Evolutionary conservation across 257 asterid species (phyloP), one percentile per base, ranked within the genome.

Genomic region (Osmanthus fragrans): DNA sequence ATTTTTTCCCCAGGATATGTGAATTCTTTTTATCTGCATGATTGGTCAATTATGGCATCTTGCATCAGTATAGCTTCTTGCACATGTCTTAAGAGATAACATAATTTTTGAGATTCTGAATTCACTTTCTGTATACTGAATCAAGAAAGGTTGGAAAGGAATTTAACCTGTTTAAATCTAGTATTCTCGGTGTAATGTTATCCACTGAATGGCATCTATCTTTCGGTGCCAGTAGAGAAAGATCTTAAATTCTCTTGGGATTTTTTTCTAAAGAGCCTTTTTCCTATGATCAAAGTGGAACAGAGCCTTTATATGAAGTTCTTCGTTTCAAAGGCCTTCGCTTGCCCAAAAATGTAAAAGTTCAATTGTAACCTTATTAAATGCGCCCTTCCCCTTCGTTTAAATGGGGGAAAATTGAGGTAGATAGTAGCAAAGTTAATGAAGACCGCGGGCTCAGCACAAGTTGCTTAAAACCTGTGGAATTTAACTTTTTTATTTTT

Each of bases 31-130:
- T 40, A 75, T 78, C 73, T 34, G 29, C 77, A 73, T 58, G 47
- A 84, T 85, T 80, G 84, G 88, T 83, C 85, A 85, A 77, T 81
- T 78, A 81, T 83, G 86, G 85, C 84, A 85, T 76, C 36, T 79
- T 78, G 77, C 80, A 77, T 77, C 79, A 78, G 83, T 71, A 77
- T 33, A 68, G 82, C 83, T 73, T 79, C 82, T 70, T 81, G 79
- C 30, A 33, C 25, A 77, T 78, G 81, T 83, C 87, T 76, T 70
- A 7, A 54, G 10, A 56, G 71, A 73, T 71, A 86, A 78, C 82
- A 83, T 86, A 51, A 74, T 71, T 65, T 65, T 79, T 65, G 0
- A 56, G 86, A 80, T 84, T 82, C 85, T 80, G 80, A 72, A 70
- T 76, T 71, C 70, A 58, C 63, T 71, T 37, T 79, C 74, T 45